Evolutionary conservation across 2,329 filamentous ascomycete species (phyloP).

Genomic region (Clonostachys rosea): DNA sequence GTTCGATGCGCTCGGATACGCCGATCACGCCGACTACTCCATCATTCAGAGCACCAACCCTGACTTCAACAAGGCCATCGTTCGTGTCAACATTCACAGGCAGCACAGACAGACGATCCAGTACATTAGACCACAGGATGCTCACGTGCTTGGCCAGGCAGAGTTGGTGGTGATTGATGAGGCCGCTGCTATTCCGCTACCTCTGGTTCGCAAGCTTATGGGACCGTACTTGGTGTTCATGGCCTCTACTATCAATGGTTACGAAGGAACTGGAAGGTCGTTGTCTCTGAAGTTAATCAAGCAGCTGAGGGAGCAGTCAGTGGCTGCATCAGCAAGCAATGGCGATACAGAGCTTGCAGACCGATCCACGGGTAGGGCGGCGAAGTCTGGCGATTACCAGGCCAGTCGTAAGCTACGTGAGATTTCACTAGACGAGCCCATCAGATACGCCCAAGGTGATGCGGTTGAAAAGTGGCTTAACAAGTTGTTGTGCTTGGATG

Average conservation of each 20-base stretch:
- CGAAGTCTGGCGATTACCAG: constrained; percentile 58
- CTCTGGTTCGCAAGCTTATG: constrained; percentile 88
- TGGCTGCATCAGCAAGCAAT: constrained; percentile 38
- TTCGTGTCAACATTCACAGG: constrained; percentile 91
- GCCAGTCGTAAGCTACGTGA: constrained; percentile 81
- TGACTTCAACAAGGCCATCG: constrained; percentile 98
- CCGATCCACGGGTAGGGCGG: constrained; percentile 69
- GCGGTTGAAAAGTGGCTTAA: constrained; percentile 96
- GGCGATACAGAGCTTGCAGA: constrained; percentile 68
- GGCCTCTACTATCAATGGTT: constrained; percentile 98
- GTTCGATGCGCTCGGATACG: constrained; percentile 89
- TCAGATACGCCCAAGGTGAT: constrained; percentile 89
- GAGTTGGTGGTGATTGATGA: constrained; percentile 96
- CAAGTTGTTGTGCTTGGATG: constrained; percentile 86
- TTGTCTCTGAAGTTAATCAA: constrained; percentile 95
- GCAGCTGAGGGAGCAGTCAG: constrained; percentile 83
- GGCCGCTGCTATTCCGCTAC: constrained; percentile 91
- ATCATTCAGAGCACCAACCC: constrained; percentile 98
- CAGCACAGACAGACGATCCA: constrained; percentile 97
- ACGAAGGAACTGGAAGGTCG: constrained; percentile 93
- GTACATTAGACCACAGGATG: constrained; percentile 95
- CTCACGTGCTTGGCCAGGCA: constrained; percentile 90
- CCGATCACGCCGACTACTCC: constrained; percentile 94
- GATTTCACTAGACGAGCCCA: constrained; percentile 89
- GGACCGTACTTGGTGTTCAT: constrained; percentile 98